Evolutionary conservation across 2,329 filamentous ascomycete genomes (phyloP).

Genomic region (Ascosphaera pollenicola): DNA sequence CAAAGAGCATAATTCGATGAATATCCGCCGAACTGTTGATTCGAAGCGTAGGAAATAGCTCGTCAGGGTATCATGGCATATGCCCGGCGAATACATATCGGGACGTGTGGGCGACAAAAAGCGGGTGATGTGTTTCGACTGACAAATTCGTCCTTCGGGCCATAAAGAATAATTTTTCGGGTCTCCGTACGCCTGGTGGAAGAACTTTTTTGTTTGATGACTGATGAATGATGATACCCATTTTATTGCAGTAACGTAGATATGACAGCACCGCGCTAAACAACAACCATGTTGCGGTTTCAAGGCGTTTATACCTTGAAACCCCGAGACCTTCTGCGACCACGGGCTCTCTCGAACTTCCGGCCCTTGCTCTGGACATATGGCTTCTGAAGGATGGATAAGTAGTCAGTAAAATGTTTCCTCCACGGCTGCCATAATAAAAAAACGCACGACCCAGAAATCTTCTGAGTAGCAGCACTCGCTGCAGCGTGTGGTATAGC

Average conservation of each 20-base stretch:
- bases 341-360: conserved; percentile 99
- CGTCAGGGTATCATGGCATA: no score
- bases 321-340: conserved; percentile 91
- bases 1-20: no score
- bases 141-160: no score
- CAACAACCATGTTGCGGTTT: not conserved
- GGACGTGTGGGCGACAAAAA: no score
- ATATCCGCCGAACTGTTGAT: no score
- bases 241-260: not conserved
- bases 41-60: no score
- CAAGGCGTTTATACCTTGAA: conserved; percentile 90
- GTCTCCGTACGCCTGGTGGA: no score
- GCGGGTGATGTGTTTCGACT: no score
- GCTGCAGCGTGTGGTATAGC: not conserved
- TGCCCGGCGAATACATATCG: no score
- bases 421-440: not conserved
- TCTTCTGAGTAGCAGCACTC: not conserved
- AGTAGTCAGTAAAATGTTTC: not conserved
- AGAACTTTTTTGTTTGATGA: no score
- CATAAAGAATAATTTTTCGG: no score
- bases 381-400: conserved; percentile 46
- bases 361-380: conserved; percentile 96
- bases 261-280: conserved; percentile 1
- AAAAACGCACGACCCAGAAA: not conserved
- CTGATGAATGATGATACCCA: not conserved